phyloP scores from a whole-genome alignment of 2,329 filamentous ascomycete genomes.

The Furcasterigmium furcatum region DNA sequence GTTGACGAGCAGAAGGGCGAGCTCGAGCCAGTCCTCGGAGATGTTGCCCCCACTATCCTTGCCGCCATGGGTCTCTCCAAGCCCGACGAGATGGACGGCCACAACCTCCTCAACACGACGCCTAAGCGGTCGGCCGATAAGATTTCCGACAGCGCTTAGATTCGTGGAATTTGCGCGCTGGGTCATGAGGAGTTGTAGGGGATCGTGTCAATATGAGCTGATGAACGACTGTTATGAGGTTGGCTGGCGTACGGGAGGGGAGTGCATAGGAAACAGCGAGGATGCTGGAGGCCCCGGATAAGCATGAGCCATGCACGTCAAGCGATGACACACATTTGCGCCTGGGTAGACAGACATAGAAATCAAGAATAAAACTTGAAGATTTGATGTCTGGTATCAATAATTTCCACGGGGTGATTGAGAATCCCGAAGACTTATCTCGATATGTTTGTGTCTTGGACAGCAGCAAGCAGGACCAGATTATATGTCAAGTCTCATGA shows the following conservation, averaged over 20 bases:
- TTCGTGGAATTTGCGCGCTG: conserved; percentile 3
- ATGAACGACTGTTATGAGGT: not conserved
- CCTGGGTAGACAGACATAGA: too few species aligned
- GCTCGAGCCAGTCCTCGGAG: conserved; percentile 80
- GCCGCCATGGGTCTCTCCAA: conserved; percentile 87
- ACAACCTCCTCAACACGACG: conserved; percentile 69
- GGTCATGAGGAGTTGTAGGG: not conserved
- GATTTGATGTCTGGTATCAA: too few species aligned
- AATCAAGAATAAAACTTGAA: too few species aligned
- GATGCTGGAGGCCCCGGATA: too few species aligned
- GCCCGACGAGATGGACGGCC: conserved; percentile 88
- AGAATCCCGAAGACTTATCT: too few species aligned
- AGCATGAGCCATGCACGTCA: too few species aligned
- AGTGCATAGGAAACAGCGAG: too few species aligned
- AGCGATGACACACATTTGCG: too few species aligned
- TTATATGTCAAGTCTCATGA: too few species aligned
- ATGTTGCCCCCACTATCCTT: conserved; percentile 93
- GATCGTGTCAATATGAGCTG: not conserved
- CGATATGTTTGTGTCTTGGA: too few species aligned
- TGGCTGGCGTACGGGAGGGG: not conserved
- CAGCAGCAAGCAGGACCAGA: too few species aligned
- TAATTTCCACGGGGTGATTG: too few species aligned
- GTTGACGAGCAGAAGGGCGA: conserved; percentile 54
- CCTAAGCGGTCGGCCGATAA: conserved; percentile 14
- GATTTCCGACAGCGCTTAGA: not conserved